phyloP scores from a whole-genome alignment of 2,329 filamentous ascomycete genomes.

The Aspergillus versicolor region DNA sequence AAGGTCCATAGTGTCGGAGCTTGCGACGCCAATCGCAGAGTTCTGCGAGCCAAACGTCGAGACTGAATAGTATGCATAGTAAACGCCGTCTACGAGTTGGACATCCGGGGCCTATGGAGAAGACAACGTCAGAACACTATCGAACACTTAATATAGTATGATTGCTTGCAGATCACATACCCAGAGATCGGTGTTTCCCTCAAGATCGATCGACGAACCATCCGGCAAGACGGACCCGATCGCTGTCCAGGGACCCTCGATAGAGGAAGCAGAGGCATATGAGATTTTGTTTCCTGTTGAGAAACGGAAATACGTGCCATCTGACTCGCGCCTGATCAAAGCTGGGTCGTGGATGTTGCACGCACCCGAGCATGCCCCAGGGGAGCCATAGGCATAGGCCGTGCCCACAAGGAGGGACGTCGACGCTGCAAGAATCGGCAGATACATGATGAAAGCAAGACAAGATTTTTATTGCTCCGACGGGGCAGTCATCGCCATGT shows the following conservation, averaged over 20 bases:
- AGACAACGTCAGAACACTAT: neutral
- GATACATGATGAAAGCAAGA: slow-evolving; percentile 7
- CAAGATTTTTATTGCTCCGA: neutral
- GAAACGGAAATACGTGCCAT: slow-evolving; percentile 55
- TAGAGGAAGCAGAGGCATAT: slow-evolving; percentile 47
- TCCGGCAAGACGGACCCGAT: slow-evolving; percentile 47
- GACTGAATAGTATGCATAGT: slow-evolving; percentile 68
- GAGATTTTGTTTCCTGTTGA: slow-evolving; percentile 52
- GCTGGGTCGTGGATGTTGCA: slow-evolving; percentile 49
- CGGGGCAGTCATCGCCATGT: neutral
- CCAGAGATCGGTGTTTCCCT: slow-evolving; percentile 52
- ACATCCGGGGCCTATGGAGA: slow-evolving; percentile 61
- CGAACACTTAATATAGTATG: neutral
- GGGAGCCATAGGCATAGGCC: slow-evolving; percentile 29
- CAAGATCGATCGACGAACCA: slow-evolving; percentile 48
- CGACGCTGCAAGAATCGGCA: slow-evolving; percentile 5
- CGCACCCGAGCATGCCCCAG: slow-evolving; percentile 30
- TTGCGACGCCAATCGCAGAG: slow-evolving; percentile 62
- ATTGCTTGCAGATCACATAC: slow-evolving; percentile 26
- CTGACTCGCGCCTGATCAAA: slow-evolving; percentile 47
- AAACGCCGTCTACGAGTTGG: slow-evolving; percentile 55
- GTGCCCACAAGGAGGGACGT: slow-evolving; percentile 13
- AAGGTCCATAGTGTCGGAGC: slow-evolving; percentile 42
- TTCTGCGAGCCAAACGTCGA: slow-evolving; percentile 60
- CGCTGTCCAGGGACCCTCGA: slow-evolving; percentile 53